Conservation (phyloP, 2,329 filamentous ascomycete genomes). For the Cryoendolithus antarcticus region DNA sequence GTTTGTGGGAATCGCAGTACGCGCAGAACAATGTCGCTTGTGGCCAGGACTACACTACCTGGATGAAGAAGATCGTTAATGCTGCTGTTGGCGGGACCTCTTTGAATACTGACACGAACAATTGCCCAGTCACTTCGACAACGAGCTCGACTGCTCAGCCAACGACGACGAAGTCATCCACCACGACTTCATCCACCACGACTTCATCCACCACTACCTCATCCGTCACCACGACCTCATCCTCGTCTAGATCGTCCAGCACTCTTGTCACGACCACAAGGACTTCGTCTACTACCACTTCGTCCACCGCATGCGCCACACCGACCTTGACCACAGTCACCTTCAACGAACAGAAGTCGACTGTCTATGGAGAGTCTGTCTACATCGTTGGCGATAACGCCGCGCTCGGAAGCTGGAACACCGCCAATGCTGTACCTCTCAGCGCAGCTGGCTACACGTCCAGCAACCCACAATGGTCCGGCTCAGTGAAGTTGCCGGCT, state of each 20-base stretch:
- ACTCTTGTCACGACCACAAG: conserved; percentile 2
- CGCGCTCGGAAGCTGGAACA: conserved; percentile 50
- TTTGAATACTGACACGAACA: conserved; percentile 8
- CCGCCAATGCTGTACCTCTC: conserved; percentile 42
- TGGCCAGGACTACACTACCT: conserved; percentile 31
- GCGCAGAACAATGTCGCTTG: conserved; percentile 35
- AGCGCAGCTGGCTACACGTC: conserved; percentile 48
- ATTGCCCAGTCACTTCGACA: neutral
- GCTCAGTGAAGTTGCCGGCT: conserved; percentile 40
- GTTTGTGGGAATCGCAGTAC: conserved; percentile 46
- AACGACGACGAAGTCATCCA: too few species aligned
- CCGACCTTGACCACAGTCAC: neutral
- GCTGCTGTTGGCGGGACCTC: conserved; percentile 9
- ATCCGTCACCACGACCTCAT: too few species aligned
- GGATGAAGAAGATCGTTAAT: conserved; percentile 35
- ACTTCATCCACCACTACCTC: too few species aligned
- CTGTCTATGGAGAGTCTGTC: conserved; percentile 45
- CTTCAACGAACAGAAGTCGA: neutral
- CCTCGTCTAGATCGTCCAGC: neutral
- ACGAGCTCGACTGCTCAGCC: too few species aligned
- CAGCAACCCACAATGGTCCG: conserved; percentile 50
- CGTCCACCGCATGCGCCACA: conserved; percentile 4
- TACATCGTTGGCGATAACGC: conserved; percentile 49
- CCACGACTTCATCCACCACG: too few species aligned
- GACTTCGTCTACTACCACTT: conserved; percentile 8